Percentiles rank a stretch among this genome's conserved stretches.
Conservation (phyloP, 2,329 filamentous ascomycete genomes). For the Fusarium pininemorale region DNA sequence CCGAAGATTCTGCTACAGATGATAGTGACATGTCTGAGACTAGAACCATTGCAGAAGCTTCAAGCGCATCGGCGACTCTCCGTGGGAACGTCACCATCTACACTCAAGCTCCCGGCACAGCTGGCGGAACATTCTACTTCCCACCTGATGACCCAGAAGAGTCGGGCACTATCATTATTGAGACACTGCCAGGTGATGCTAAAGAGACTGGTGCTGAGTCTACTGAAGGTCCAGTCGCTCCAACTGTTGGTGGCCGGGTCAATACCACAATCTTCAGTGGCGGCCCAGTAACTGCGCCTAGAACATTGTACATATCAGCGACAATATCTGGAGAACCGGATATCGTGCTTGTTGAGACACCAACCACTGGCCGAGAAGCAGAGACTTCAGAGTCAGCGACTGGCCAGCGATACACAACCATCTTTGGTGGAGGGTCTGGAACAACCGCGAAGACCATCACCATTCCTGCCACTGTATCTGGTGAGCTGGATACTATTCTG, state of each 20-base stretch:
- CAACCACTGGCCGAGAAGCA: background rate
- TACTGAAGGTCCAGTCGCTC: no score
- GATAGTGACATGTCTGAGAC: background rate
- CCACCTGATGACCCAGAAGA: slow-evolving; percentile 3
- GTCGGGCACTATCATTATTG: background rate
- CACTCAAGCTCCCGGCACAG: background rate
- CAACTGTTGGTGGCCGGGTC: background rate
- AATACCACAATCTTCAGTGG: slow-evolving; percentile 9
- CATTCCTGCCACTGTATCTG: background rate
- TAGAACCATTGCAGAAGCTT: background rate
- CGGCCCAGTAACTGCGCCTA: background rate
- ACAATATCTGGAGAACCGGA: slow-evolving; percentile 2
- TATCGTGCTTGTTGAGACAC: slow-evolving; percentile 14
- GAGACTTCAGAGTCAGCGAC: background rate
- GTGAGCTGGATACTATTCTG: slow-evolving; percentile 4
- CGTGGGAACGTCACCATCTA: slow-evolving; percentile 1
- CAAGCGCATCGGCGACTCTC: no score
- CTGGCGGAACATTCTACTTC: background rate
- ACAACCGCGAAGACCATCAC: background rate
- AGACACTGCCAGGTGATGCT: background rate
- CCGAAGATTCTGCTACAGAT: background rate
- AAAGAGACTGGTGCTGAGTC: background rate
- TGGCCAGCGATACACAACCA: background rate
- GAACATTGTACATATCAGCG: slow-evolving; percentile 1
- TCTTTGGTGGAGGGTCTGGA: background rate